These are phyloP conservation scores for Malassezia brasiliensis DNA, from an alignment of 1,284 basidiomycete species.

Conservation along the genomic window DNA sequence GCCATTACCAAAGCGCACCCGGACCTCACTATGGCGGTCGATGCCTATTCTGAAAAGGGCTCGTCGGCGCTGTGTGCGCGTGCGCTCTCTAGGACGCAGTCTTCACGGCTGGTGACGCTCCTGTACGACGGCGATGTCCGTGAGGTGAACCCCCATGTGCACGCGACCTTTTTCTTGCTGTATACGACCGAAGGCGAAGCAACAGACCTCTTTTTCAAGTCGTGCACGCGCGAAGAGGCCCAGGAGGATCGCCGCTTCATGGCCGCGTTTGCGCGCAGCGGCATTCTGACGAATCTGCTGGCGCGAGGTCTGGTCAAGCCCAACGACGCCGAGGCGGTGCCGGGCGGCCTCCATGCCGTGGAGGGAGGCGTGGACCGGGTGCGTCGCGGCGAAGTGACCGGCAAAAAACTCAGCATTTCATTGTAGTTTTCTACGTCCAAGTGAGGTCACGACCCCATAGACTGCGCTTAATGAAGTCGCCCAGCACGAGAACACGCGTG, in stretches of 20 bases:
- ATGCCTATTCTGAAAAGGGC: slow-evolving; percentile 38
- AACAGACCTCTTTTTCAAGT: slow-evolving; percentile 17
- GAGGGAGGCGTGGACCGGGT: slow-evolving; percentile 29
- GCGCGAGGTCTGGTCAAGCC: slow-evolving; percentile 24
- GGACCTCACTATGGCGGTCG: slow-evolving; percentile 31
- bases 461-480: slow-evolving; percentile 42
- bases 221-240: slow-evolving; percentile 21
- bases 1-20: slow-evolving; percentile 38
- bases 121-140: slow-evolving; percentile 24
- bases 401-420: slow-evolving; percentile 29
- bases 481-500: slow-evolving; percentile 36
- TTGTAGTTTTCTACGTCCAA: slow-evolving; percentile 13
- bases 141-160: slow-evolving; percentile 28
- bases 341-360: slow-evolving; percentile 28
- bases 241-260: slow-evolving; percentile 10
- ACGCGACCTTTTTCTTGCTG: slow-evolving; percentile 31
- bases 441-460: slow-evolving; percentile 31
- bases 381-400: slow-evolving; percentile 31
- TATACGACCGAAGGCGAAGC: slow-evolving; percentile 30
- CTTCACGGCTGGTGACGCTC: slow-evolving; percentile 29
- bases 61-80: slow-evolving; percentile 29
- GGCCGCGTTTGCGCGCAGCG: slow-evolving; percentile 18
- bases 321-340: slow-evolving; percentile 29
- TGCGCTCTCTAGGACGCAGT: slow-evolving; percentile 23
- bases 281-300: slow-evolving; percentile 27